These are phyloP conservation scores for Leonotis leonurus DNA, from an alignment of 257 asterid genomes.

Conservation along the genomic window DNA sequence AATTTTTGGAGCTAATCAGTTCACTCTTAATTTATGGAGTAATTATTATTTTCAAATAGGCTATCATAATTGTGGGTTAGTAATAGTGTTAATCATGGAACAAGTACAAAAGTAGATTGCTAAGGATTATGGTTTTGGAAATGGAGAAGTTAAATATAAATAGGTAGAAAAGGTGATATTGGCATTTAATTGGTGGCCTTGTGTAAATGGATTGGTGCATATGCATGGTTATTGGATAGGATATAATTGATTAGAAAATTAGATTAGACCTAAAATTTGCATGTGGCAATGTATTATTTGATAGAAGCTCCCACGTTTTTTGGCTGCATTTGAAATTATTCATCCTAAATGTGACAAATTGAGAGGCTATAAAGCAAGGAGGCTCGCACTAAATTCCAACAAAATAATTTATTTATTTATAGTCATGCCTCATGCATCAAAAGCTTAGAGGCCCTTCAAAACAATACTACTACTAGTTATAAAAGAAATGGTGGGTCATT, in stretches of 20 bases:
- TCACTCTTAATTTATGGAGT: too few relatives aligned
- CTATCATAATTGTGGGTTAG: too few relatives aligned
- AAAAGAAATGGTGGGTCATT: too few relatives aligned
- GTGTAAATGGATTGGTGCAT: constrained; percentile 31
- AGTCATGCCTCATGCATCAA: too few relatives aligned
- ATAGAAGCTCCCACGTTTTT: background rate
- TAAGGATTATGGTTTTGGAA: constrained; percentile 13
- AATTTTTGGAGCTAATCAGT: too few relatives aligned
- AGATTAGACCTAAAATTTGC: constrained; percentile 21
- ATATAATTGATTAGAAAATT: constrained; percentile 16
- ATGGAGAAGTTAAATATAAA: background rate
- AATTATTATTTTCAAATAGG: too few relatives aligned
- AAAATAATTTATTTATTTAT: background rate
- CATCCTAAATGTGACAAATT: constrained; percentile 20
- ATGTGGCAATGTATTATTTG: constrained; percentile 11
- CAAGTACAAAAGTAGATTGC: constrained; percentile 18
- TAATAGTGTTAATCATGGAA: background rate
- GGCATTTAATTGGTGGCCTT: constrained; percentile 28
- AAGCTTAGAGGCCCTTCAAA: too few relatives aligned
- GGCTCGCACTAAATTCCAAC: background rate
- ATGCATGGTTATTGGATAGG: constrained; percentile 29
- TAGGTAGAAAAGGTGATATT: constrained; percentile 21
- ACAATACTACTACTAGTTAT: too few relatives aligned
- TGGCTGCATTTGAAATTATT: constrained; percentile 17
- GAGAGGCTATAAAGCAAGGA: constrained; percentile 25